Percentiles rank a stretch among this genome's conserved stretches.
phyloP scores from a whole-genome alignment of 192 early-diverging fungal species.

The Pilaira anomala region DNA sequence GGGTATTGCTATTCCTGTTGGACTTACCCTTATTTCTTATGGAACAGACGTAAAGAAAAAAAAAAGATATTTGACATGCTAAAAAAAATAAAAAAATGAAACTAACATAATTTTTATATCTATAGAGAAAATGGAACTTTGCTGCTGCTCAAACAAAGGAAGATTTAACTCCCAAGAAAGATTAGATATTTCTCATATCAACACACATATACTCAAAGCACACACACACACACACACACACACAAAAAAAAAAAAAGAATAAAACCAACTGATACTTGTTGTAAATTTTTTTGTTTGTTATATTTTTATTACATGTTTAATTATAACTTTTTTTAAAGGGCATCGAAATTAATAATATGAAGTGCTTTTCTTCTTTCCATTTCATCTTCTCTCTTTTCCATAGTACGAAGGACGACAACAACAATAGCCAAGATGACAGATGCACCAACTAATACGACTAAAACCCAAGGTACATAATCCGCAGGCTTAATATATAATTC shows the following conservation, averaged over 20 bases:
- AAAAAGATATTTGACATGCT: neutral
- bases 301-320: neutral
- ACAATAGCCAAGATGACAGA: conserved; percentile 70
- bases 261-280: neutral
- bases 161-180: conserved; percentile 25
- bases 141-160: conserved; percentile 37
- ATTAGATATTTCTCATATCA: conserved; percentile 15
- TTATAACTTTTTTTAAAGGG: conserved; percentile 50
- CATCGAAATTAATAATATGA: conserved; percentile 92
- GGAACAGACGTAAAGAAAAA: conserved; percentile 35
- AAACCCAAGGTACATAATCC: conserved; percentile 77
- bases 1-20: conserved; percentile 37
- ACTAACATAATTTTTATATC: neutral
- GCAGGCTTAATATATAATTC: conserved; percentile 89
- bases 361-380: conserved; percentile 72
- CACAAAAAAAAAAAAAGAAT: neutral
- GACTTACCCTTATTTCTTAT: conserved; percentile 33
- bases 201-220: neutral
- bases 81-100: no score
- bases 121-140: conserved; percentile 38
- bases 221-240: neutral
- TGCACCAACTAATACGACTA: conserved; percentile 69
- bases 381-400: conserved; percentile 84
- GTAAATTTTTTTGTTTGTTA: no score
- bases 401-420: conserved; percentile 64